phyloP scores from a whole-genome alignment of 2,329 filamentous ascomycete genomes.

The Hypoxylon sp. region DNA sequence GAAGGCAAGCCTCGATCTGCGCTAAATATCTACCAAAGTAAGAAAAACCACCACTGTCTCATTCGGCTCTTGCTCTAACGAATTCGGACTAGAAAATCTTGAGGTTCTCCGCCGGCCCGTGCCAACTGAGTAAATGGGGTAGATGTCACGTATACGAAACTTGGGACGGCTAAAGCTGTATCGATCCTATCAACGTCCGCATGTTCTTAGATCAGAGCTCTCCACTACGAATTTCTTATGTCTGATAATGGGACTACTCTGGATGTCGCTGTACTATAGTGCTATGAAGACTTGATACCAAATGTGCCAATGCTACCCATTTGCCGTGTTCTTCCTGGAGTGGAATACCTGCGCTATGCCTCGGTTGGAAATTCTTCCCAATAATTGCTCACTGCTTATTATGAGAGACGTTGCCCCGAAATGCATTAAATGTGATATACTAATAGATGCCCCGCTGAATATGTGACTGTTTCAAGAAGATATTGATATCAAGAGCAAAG shows the following conservation, averaged over 20 bases:
- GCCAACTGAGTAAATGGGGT: slow-evolving; percentile 31
- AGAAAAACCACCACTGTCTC: slow-evolving; percentile 52
- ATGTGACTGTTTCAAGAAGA: no score
- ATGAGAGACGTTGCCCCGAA: no score
- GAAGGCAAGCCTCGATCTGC: slow-evolving; percentile 77
- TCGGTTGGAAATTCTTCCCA: not conserved
- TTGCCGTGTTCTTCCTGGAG: not conserved
- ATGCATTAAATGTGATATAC: no score
- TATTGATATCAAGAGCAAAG: no score
- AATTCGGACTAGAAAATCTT: slow-evolving; percentile 58
- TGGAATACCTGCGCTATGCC: not conserved
- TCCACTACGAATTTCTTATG: slow-evolving; percentile 40
- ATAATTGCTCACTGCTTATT: no score
- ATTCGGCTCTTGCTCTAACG: slow-evolving; percentile 6
- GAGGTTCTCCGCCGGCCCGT: slow-evolving; percentile 61
- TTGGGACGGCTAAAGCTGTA: not conserved
- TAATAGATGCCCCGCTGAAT: no score
- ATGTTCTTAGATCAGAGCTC: slow-evolving; percentile 27
- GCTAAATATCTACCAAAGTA: slow-evolving; percentile 86
- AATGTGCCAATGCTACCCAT: slow-evolving; percentile 26
- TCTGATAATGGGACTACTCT: slow-evolving; percentile 30
- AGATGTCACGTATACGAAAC: slow-evolving; percentile 8
- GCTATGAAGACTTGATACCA: slow-evolving; percentile 40
- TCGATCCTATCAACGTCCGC: slow-evolving; percentile 10
- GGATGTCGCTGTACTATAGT: slow-evolving; percentile 41